Evolutionary conservation across 148 eudicot genomes (phyloP).

Genomic region (Agrostemma githago): DNA sequence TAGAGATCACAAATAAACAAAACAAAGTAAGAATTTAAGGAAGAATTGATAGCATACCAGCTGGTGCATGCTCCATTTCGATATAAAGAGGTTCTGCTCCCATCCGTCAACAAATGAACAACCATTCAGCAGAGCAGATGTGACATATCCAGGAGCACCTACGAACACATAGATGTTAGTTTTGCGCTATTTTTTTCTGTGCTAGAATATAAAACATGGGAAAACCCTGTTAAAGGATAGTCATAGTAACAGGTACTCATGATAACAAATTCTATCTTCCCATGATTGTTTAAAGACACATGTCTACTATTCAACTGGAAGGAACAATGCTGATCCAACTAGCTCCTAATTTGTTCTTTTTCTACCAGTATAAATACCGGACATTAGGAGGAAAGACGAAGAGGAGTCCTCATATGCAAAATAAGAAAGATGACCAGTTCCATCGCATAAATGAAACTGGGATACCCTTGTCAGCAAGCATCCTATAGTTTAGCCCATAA

Average conservation of each 20-base stretch:
- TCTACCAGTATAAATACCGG: background rate
- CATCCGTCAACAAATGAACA: slow-evolving; percentile 96
- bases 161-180: slow-evolving; percentile 22
- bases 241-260: background rate
- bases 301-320: background rate
- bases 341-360: background rate
- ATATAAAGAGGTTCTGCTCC: slow-evolving; percentile 89
- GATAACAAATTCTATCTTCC: background rate
- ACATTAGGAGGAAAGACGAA: background rate
- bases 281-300: background rate
- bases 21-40: background rate
- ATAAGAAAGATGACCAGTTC: background rate
- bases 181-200: background rate
- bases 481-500: background rate
- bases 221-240: background rate
- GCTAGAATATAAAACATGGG: slow-evolving; percentile 1
- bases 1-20: slow-evolving; percentile 1
- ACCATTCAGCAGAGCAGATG: slow-evolving; percentile 83
- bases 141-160: slow-evolving; percentile 99
- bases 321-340: background rate
- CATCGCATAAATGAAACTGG: background rate
- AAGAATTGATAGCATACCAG: slow-evolving; percentile 47
- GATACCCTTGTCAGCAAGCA: background rate
- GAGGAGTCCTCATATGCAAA: background rate
- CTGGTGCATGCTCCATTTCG: slow-evolving; percentile 99